Conservation (phyloP, 2,329 filamentous ascomycete genomes). For the Neobulgaria alba region DNA sequence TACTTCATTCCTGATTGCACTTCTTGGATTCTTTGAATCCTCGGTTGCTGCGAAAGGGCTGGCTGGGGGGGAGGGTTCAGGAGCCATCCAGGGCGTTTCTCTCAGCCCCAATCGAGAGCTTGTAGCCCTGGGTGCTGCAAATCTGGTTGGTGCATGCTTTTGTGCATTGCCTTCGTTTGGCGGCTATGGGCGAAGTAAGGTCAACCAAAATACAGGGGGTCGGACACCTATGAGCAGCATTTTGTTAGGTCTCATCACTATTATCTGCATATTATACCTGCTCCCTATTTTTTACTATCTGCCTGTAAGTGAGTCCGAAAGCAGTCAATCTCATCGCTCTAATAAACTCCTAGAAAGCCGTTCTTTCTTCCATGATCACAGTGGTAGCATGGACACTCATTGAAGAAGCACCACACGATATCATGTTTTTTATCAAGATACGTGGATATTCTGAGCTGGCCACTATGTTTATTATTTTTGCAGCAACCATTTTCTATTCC, state of each 20-base stretch:
- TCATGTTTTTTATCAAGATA: conserved; percentile 81
- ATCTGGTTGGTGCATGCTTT: conserved; percentile 85
- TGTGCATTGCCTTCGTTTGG: conserved; percentile 91
- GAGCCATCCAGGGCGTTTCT: conserved; percentile 68
- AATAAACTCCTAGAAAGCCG: conserved; percentile 62
- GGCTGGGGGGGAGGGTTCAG: conserved; percentile 47
- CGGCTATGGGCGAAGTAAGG: conserved; percentile 90
- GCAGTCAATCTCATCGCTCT: conserved; percentile 10
- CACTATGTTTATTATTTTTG: conserved; percentile 84
- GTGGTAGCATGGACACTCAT: conserved; percentile 92
- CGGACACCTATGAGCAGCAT: conserved; percentile 91
- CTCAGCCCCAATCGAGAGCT: conserved; percentile 89
- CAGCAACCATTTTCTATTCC: conserved; percentile 91
- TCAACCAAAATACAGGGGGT: conserved; percentile 86
- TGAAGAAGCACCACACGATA: conserved; percentile 89
- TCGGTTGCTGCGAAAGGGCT: conserved; percentile 92
- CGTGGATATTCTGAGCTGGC: conserved; percentile 77
- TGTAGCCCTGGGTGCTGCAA: conserved; percentile 82
- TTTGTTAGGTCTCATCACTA: conserved; percentile 71
- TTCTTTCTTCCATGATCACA: conserved; percentile 87
- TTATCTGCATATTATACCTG: conserved; percentile 72
- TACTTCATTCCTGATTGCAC: conserved; percentile 84
- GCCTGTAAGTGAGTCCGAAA: conserved; percentile 54
- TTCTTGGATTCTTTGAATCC: conserved; percentile 97
- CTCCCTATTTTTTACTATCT: conserved; percentile 92